Evolutionary conservation across 345 rosid genomes (phyloP).

Genomic region (Heritiera littoralis): DNA sequence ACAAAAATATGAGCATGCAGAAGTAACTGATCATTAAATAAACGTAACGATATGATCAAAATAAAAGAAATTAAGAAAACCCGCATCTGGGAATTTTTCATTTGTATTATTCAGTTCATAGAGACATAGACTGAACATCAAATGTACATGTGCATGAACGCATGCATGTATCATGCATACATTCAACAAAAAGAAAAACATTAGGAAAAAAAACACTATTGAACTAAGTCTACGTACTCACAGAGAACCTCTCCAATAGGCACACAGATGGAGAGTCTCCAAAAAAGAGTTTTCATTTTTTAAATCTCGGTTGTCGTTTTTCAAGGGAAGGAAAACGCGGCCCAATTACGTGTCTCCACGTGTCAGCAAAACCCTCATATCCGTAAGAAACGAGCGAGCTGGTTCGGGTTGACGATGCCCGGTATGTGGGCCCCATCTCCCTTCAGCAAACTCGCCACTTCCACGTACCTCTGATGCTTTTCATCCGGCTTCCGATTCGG

Average conservation of each 20-base stretch:
- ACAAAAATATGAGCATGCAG: too few relatives aligned
- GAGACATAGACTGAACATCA: not conserved
- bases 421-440: conserved; percentile 64
- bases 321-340: not conserved
- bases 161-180: conserved; percentile 15
- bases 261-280: not conserved
- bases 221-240: not conserved
- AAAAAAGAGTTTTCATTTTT: not conserved
- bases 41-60: not conserved
- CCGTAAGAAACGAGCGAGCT: conserved; percentile 63
- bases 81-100: not conserved
- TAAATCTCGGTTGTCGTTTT: not conserved
- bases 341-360: conserved; percentile 45
- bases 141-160: conserved; percentile 7
- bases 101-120: not conserved
- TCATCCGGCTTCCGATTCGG: conserved; percentile 33
- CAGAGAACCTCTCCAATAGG: not conserved
- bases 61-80: not conserved
- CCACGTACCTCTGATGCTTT: conserved; percentile 55
- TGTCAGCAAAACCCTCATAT: conserved; percentile 44
- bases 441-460: conserved; percentile 65
- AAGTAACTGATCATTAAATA: not conserved
- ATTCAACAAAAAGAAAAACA: not conserved
- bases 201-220: not conserved
- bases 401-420: conserved; percentile 79